Conservation (phyloP, 2,329 filamentous ascomycete genomes). For the Fusarium equiseti region DNA sequence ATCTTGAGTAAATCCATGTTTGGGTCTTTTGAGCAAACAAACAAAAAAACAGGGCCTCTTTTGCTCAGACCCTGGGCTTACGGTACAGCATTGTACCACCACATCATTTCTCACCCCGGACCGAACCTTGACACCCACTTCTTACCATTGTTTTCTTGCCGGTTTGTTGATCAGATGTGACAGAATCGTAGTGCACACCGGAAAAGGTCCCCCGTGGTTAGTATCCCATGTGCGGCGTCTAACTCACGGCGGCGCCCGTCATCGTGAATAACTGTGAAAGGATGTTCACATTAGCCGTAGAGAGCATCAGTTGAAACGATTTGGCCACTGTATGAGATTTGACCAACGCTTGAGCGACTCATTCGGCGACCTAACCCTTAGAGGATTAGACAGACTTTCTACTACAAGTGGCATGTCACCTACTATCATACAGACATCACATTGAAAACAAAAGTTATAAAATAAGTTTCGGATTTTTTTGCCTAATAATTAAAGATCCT, state of each 20-base stretch:
- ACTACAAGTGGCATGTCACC: not conserved
- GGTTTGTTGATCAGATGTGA: constrained; percentile 9
- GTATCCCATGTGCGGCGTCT: constrained; percentile 15
- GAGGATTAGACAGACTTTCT: no score
- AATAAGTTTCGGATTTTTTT: constrained; percentile 43
- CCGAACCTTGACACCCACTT: constrained; percentile 17
- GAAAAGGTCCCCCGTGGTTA: constrained; percentile 3
- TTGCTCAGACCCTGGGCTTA: not conserved
- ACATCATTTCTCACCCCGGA: not conserved
- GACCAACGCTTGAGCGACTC: no score
- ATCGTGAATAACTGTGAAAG: not conserved
- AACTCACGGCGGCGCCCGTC: constrained; percentile 26
- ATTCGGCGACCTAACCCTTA: no score
- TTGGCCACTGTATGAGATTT: no score
- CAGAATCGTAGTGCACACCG: constrained; percentile 4
- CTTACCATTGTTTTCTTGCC: not conserved
- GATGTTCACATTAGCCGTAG: not conserved
- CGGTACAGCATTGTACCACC: constrained; percentile 3
- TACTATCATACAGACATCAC: constrained; percentile 2
- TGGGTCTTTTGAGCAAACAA: not conserved
- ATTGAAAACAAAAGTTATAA: not conserved
- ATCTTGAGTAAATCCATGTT: not conserved
- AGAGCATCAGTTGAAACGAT: no score
- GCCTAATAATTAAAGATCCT: constrained; percentile 35
- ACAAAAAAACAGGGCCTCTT: not conserved